A percentile compares a stretch with the other conserved stretches of the same genome.
phyloP scores from a whole-genome alignment of 2,329 filamentous ascomycete species.

The Fusarium musae region DNA sequence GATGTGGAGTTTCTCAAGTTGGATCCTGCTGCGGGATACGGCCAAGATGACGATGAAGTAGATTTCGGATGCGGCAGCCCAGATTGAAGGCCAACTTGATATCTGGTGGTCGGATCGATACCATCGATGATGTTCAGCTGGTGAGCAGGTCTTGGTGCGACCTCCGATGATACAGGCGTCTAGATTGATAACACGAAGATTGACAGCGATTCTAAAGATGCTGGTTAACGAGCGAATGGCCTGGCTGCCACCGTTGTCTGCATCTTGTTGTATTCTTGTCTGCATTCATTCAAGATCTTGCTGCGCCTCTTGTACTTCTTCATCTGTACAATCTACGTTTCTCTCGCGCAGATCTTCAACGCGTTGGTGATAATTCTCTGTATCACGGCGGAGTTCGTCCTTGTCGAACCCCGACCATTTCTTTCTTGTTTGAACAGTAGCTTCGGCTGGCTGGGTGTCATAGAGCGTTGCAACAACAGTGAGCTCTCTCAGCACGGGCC shows the following conservation, averaged over 20 bases:
- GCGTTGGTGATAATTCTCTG: neutral
- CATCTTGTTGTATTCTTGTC: neutral
- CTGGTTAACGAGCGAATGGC: rapidly evolving
- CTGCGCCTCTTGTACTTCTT: neutral
- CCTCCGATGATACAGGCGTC: neutral
- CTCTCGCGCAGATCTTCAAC: neutral
- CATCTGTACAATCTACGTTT: neutral
- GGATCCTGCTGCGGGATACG: neutral
- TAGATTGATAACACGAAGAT: neutral
- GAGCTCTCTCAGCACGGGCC: neutral
- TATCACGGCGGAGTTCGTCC: neutral
- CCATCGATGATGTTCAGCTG: neutral
- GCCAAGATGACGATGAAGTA: neutral
- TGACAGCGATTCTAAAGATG: neutral
- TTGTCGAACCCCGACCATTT: neutral
- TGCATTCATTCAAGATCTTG: neutral
- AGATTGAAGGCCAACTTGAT: neutral
- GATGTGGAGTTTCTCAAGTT: neutral
- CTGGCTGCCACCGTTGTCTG: neutral
- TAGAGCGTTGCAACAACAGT: neutral
- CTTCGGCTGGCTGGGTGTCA: neutral
- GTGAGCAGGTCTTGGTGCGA: neutral
- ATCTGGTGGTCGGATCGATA: neutral
- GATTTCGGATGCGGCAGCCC: neutral
- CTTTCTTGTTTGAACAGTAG: neutral